Base-by-base conservation (phyloP, 2,329 filamentous ascomycete species). In the Elsinoe perseae region DNA sequence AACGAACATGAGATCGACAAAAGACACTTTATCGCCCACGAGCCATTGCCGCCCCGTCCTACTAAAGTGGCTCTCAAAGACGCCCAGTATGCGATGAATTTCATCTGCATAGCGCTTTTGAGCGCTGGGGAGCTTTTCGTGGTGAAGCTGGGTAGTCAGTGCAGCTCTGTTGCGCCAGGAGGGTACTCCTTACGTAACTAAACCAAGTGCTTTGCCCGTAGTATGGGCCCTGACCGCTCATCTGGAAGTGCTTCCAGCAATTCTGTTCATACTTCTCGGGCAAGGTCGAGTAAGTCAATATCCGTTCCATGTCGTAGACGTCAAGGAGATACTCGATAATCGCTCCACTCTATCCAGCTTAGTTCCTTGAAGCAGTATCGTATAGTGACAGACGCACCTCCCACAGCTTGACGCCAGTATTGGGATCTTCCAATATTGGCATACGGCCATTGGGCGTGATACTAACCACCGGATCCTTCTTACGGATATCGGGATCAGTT, bases 181-280 rank as follows among this genome's bases (percentile, higher is more conserved):
- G 10, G 6, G 20, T 21, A 18, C 4, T 18, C 4, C 38, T 42
- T 21, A 42, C 38, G 38, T 20, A 42, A 9, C 38, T 62, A 64
- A 75, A 77, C 74, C 74, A 78, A 25, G 64, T 66, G 0, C 65
- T 65, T 62, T 78, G 75, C 12, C 76, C 77, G 57, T 70, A 69
- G 54, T 70, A 69, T 0, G 70, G 68, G 2, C 68, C 69, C 55
- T 70, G 68, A 1, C 66, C 66, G 7, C 58, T 62, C n/a, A 67
- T 63, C 52, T 72, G 69, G 59, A 70, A 70, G 23, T 61, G 50
- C 2, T 68, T 54, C 65, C 65, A 72, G 52, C 65, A 64, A 56
- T 67, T 63, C 36, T 46, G 36, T 4, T 62, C 62, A 40, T 59
- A 63, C 42, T 64, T 64, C 50, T 68, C 62, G 16, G 61, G 59